Conservation (phyloP, 768 basidiomycete genomes). For the Termitomyces sp. region DNA sequence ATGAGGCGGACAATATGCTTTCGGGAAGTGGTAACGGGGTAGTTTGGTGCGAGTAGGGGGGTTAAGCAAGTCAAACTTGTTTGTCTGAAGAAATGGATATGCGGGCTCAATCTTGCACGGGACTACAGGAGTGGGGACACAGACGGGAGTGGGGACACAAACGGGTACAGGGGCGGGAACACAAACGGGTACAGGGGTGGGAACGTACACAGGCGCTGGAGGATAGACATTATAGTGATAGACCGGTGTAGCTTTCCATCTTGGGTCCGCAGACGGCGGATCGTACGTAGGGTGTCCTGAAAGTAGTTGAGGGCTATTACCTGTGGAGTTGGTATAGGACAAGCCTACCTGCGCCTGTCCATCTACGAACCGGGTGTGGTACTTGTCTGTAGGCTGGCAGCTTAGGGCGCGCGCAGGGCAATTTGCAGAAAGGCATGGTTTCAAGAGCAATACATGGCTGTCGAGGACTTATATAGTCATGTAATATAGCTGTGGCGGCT, state of each 20-base stretch:
- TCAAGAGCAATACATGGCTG: not conserved
- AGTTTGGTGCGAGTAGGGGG: conserved; percentile 7
- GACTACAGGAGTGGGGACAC: not conserved
- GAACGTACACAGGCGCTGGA: not conserved
- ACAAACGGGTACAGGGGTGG: not conserved
- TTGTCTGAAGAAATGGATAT: not conserved
- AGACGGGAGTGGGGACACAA: not conserved
- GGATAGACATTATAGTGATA: not conserved
- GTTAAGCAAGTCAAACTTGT: not conserved
- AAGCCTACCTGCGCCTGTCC: not conserved
- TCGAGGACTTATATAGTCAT: not conserved
- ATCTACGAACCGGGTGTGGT: not conserved
- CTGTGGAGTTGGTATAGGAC: not conserved
- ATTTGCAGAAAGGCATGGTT: conserved; percentile 1
- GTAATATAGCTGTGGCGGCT: not conserved
- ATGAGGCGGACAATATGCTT: not conserved
- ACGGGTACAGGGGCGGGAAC: not conserved
- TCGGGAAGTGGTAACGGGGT: conserved; percentile 1
- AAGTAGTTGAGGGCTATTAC: not conserved
- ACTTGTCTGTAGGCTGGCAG: conserved; percentile 1
- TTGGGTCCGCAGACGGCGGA: not conserved
- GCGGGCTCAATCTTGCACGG: not conserved
- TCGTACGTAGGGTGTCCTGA: not conserved
- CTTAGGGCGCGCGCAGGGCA: not conserved
- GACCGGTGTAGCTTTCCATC: not conserved